phyloP scores from a whole-genome alignment of 2,329 filamentous ascomycete genomes.

The Leptographium wingfieldii region DNA sequence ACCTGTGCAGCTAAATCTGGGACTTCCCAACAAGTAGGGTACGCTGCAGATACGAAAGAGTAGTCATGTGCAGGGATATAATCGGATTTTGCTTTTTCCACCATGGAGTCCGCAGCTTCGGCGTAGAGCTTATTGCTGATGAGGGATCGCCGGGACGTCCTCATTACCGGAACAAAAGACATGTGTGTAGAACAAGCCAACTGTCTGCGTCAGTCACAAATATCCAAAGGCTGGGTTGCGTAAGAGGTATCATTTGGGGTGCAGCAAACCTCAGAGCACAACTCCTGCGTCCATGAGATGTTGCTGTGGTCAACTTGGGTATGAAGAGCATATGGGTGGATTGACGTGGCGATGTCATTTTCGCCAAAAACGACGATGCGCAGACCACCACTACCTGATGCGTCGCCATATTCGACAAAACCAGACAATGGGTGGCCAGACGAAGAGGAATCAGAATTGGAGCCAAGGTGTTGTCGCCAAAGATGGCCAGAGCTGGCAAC shows the following conservation, averaged over 20 bases:
- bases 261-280: slow-evolving; percentile 33
- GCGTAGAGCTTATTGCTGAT: slow-evolving; percentile 45
- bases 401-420: slow-evolving; percentile 8
- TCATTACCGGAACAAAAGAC: slow-evolving; percentile 28
- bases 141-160: slow-evolving; percentile 22
- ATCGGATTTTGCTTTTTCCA: slow-evolving; percentile 19
- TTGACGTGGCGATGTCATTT: slow-evolving; percentile 27
- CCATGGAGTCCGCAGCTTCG: slow-evolving; percentile 23
- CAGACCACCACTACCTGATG: slow-evolving; percentile 19
- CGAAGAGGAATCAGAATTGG: background rate
- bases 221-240: background rate
- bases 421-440: background rate
- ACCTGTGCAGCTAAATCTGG: slow-evolving; percentile 34
- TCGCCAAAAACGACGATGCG: slow-evolving; percentile 42
- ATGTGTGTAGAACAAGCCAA: slow-evolving; percentile 32
- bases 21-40: slow-evolving; percentile 25
- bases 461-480: slow-evolving; percentile 9
- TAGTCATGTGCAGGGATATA: slow-evolving; percentile 28
- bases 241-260: background rate
- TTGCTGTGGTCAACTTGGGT: slow-evolving; percentile 6
- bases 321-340: slow-evolving; percentile 11
- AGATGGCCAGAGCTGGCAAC: slow-evolving; percentile 10
- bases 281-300: slow-evolving; percentile 32
- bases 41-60: slow-evolving; percentile 28
- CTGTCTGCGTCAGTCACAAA: slow-evolving; percentile 17